Conservation (phyloP, 257 asterid species). For the Nyctanthes arbortristis region DNA sequence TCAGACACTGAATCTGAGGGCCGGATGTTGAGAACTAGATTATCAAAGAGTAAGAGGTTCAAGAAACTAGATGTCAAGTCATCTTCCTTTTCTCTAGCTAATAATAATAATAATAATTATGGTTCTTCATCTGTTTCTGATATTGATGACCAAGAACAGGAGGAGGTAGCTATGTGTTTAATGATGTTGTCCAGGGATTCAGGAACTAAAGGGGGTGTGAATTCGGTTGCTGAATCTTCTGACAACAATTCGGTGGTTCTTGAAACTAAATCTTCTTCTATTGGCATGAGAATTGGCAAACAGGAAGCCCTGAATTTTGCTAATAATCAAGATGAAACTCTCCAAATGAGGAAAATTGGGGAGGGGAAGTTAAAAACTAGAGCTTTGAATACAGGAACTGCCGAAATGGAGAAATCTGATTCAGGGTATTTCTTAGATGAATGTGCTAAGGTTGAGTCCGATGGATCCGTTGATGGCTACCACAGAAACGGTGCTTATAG, state of each 20-base stretch:
- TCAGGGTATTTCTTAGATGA: slow-evolving; percentile 91
- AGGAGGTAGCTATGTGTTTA: slow-evolving; percentile 77
- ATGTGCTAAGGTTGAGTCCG: slow-evolving; percentile 66
- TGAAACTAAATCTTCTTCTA: slow-evolving; percentile 78
- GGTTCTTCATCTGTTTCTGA: slow-evolving; percentile 71
- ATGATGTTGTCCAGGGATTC: slow-evolving; percentile 85
- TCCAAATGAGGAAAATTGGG: slow-evolving; percentile 26
- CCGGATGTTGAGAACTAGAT: slow-evolving; percentile 40
- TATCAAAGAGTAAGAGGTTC: slow-evolving; percentile 49
- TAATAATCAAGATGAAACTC: slow-evolving; percentile 26
- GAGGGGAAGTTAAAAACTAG: slow-evolving; percentile 36
- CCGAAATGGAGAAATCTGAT: slow-evolving; percentile 61
- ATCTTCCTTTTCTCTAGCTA: slow-evolving; percentile 41
- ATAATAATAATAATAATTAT: too few species aligned
- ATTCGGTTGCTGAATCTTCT: slow-evolving; percentile 83
- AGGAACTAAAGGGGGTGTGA: slow-evolving; percentile 52
- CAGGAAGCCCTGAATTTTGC: slow-evolving; percentile 25
- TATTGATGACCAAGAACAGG: slow-evolving; percentile 74
- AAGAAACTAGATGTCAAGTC: slow-evolving; percentile 47
- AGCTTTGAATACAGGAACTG: slow-evolving; percentile 37
- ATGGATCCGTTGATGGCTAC: slow-evolving; percentile 55
- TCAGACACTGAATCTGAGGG: slow-evolving; percentile 74
- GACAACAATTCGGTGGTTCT: slow-evolving; percentile 78
- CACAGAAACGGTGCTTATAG: slow-evolving; percentile 25
- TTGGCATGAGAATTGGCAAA: slow-evolving; percentile 44